Evolutionary conservation across 2,329 filamentous ascomycete species (phyloP).

Genomic region (Talaromyces sp.): DNA sequence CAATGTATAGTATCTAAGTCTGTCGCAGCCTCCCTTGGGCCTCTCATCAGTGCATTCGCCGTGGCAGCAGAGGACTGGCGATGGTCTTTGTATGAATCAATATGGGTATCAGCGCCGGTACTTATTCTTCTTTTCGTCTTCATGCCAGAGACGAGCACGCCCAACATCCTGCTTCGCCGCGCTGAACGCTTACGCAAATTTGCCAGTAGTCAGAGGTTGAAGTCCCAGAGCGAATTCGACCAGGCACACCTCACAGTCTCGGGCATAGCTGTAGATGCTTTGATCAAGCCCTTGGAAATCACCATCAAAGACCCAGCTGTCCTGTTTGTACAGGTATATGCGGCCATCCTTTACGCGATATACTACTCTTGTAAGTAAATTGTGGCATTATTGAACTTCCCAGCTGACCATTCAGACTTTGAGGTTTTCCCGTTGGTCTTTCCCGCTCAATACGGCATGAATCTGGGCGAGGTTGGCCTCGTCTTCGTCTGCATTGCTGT

Average conservation of each 20-base stretch:
- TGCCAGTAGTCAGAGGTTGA: background rate
- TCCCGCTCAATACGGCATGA: slow-evolving; percentile 60
- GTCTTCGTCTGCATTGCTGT: slow-evolving; percentile 65
- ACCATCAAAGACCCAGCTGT: background rate
- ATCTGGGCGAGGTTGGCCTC: slow-evolving; percentile 49
- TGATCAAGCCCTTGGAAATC: slow-evolving; percentile 20
- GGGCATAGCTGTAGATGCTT: slow-evolving; percentile 46
- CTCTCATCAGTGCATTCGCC: slow-evolving; percentile 59
- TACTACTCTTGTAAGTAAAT: slow-evolving; percentile 46
- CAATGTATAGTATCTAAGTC: background rate
- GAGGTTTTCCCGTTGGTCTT: slow-evolving; percentile 36
- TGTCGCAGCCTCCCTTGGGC: slow-evolving; percentile 51
- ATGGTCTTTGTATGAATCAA: slow-evolving; percentile 57
- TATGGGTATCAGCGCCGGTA: slow-evolving; percentile 59
- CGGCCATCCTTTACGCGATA: slow-evolving; percentile 54
- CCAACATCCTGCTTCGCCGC: background rate
- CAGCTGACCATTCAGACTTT: slow-evolving; percentile 40
- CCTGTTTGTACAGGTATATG: slow-evolving; percentile 23
- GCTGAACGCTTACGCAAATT: background rate
- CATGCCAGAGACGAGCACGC: background rate
- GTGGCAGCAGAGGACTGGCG: slow-evolving; percentile 56
- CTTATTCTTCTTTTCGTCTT: slow-evolving; percentile 34
- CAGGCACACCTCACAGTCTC: slow-evolving; percentile 44
- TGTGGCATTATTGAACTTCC: background rate
- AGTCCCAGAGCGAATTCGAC: slow-evolving; percentile 20